These are phyloP conservation scores for Bodo saltans DNA, from an alignment of 78 protist species.

Conservation along the genomic window DNA sequence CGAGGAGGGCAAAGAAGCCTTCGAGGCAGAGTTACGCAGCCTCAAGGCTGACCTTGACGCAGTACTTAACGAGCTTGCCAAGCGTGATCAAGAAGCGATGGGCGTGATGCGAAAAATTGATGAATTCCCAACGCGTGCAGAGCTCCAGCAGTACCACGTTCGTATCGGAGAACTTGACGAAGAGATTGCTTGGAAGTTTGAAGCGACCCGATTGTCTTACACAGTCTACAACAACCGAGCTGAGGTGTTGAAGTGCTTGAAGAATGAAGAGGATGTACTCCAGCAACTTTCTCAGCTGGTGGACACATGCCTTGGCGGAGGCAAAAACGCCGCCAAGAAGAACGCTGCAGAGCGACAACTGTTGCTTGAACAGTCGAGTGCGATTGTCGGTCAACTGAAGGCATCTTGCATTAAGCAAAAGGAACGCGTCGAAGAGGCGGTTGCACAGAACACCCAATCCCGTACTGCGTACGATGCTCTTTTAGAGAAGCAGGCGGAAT, in stretches of 20 bases:
- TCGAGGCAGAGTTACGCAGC: neutral
- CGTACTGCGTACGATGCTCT: no score
- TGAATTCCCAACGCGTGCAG: constrained; percentile 81
- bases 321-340: no score
- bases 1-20: neutral
- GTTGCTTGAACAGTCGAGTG: no score
- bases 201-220: constrained; percentile 76
- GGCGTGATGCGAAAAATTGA: constrained; percentile 66
- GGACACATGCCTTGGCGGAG: no score
- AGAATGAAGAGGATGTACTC: constrained; percentile 59
- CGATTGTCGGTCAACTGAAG: no score
- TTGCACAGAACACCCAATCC: no score
- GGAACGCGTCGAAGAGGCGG: no score
- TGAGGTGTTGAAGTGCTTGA: constrained; percentile 39
- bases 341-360: no score
- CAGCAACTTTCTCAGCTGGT: constrained; percentile 33
- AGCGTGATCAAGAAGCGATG: constrained; percentile 42
- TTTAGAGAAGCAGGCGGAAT: no score
- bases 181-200: constrained; percentile 66
- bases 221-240: constrained; percentile 65
- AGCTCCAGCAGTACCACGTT: constrained; percentile 84
- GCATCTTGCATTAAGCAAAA: no score
- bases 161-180: constrained; percentile 84
- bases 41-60: neutral
- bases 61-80: neutral